These are phyloP conservation scores for Beta lomatogona DNA, from an alignment of 179 eudicot species.

Conservation along the genomic window DNA sequence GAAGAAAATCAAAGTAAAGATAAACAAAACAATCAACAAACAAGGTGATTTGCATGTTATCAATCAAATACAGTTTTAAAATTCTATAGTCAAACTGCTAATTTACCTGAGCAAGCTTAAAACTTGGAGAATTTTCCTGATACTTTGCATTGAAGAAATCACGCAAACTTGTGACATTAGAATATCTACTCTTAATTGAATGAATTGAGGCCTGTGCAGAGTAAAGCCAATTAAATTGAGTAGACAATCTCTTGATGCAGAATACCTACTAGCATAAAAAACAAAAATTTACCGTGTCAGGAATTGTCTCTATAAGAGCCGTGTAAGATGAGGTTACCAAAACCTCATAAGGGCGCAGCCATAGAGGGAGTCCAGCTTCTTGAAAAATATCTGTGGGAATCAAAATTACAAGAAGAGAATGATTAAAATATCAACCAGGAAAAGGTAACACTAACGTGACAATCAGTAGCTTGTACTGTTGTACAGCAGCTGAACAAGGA, in stretches of 20 bases:
- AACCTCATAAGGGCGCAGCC: slow-evolving; percentile 99
- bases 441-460: neutral
- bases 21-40: neutral
- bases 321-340: slow-evolving; percentile 97
- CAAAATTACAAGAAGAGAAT: slow-evolving; percentile 6
- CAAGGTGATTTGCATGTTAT: neutral
- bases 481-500: neutral
- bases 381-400: slow-evolving; percentile 81
- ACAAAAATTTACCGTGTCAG: slow-evolving; percentile 76
- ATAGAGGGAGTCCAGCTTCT: slow-evolving; percentile 98
- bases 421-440: neutral
- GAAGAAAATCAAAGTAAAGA: neutral
- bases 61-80: neutral
- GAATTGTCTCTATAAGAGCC: slow-evolving; percentile 95
- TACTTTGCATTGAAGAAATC: slow-evolving; percentile 93
- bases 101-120: slow-evolving; percentile 89
- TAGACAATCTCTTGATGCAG: neutral
- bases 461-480: slow-evolving; percentile 1
- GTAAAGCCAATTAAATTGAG: slow-evolving; percentile 21
- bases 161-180: slow-evolving; percentile 79
- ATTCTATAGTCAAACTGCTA: neutral
- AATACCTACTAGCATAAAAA: neutral
- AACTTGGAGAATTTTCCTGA: slow-evolving; percentile 82
- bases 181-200: slow-evolving; percentile 92
- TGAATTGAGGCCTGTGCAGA: slow-evolving; percentile 82